Percentiles rank a stretch among this genome's conserved stretches.
Evolutionary conservation across 768 basidiomycete species (phyloP).

Genomic region (Dioszegia hungarica): DNA sequence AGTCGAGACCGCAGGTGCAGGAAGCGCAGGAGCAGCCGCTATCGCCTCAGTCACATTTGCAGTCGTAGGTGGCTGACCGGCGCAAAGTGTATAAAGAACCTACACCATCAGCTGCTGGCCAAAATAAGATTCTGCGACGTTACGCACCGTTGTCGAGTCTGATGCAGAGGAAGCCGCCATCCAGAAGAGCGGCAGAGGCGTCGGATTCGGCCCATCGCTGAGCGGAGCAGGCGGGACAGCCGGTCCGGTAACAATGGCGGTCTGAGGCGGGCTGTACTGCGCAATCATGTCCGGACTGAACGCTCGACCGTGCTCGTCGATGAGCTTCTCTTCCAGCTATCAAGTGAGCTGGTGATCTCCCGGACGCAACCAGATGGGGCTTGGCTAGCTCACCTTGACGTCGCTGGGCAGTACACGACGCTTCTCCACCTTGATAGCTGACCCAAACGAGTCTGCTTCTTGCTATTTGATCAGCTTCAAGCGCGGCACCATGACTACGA

Average conservation of each 20-base stretch:
- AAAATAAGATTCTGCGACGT: no score
- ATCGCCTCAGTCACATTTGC: no score
- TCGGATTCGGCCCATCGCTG: not conserved
- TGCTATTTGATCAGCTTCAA: slow-evolving; percentile 12
- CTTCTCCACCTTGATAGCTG: slow-evolving; percentile 21
- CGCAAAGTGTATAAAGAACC: no score
- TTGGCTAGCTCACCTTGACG: slow-evolving; percentile 22
- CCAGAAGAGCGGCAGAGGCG: not conserved
- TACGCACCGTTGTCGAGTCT: not conserved
- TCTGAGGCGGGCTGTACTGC: slow-evolving; percentile 18
- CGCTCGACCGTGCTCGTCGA: slow-evolving; percentile 24
- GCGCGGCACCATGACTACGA: not conserved
- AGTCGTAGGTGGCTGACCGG: no score
- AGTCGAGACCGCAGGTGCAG: no score
- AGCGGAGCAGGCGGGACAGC: not conserved
- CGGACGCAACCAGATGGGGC: not conserved
- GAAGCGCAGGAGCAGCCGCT: no score
- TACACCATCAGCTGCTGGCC: no score
- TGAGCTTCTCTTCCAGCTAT: slow-evolving; percentile 26
- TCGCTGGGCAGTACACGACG: slow-evolving; percentile 27
- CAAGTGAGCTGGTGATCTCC: not conserved
- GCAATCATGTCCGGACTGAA: slow-evolving; percentile 30
- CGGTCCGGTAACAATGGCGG: not conserved
- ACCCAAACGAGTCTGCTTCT: slow-evolving; percentile 21
- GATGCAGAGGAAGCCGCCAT: no score